phyloP scores from a whole-genome alignment of 2,329 filamentous ascomycete genomes.

The Plenodomus biglobosus region DNA sequence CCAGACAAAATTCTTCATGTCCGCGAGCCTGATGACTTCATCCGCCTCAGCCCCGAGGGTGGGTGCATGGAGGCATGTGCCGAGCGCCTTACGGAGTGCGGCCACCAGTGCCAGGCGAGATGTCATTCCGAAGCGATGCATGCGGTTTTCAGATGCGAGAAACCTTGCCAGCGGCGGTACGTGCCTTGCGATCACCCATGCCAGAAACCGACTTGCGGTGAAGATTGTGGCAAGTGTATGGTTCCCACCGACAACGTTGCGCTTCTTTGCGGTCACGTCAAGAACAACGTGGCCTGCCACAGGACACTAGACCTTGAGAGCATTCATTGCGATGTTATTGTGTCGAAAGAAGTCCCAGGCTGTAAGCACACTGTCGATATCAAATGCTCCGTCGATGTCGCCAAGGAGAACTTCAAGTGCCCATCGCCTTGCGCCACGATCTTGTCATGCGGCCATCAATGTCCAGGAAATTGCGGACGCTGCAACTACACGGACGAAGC shows the following conservation, averaged over 20 bases:
- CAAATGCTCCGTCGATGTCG: conserved; percentile 56
- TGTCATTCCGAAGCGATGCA: conserved; percentile 40
- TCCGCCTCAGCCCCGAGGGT: conserved; percentile 32
- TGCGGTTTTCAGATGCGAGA: conserved; percentile 23
- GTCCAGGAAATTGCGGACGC: conserved; percentile 50
- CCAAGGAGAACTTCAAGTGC: conserved; percentile 51
- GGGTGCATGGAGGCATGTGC: conserved; percentile 30
- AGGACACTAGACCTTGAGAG: conserved; percentile 5
- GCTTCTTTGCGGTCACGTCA: conserved; percentile 34
- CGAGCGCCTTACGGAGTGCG: conserved; percentile 31
- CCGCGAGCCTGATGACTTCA: conserved; percentile 34
- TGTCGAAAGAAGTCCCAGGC: conserved; percentile 54
- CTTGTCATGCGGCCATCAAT: conserved; percentile 62
- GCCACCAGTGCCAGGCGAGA: conserved; percentile 30
- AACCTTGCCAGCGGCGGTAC: conserved; percentile 28
- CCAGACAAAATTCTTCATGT: conserved; percentile 26
- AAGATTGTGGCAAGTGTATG: conserved; percentile 29
- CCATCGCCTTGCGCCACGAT: conserved; percentile 48
- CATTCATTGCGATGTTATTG: conserved; percentile 53
- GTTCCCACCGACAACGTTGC: conserved; percentile 19
- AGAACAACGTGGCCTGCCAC: conserved; percentile 15
- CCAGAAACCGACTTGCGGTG: conserved; percentile 32
- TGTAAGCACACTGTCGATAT: conserved; percentile 60
- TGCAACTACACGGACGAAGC: conserved; percentile 50
- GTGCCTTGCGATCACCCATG: conserved; percentile 31